Conservation (phyloP, 805 yeast genomes). For the Metschnikowia peoriensis region DNA sequence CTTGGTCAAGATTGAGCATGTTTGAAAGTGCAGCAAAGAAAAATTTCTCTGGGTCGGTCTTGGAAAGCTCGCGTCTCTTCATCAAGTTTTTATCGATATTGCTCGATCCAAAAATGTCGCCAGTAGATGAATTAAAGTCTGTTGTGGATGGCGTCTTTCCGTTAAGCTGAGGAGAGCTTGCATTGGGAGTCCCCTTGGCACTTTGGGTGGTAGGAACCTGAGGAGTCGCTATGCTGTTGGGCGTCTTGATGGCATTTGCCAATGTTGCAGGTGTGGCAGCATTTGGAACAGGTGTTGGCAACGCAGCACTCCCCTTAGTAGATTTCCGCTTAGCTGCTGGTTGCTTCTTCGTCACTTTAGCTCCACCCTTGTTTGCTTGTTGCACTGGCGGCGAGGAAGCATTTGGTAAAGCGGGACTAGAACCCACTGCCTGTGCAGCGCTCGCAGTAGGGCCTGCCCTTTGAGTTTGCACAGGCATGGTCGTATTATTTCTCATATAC, state of each 20-base stretch:
- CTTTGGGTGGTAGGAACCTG: constrained; percentile 36
- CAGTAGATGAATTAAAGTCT: constrained; percentile 14
- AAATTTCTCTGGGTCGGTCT: constrained; percentile 46
- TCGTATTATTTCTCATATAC: constrained; percentile 4
- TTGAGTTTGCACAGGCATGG: constrained; percentile 7
- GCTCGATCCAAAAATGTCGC: constrained; percentile 24
- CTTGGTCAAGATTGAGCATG: constrained; percentile 37
- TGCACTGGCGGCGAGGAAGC: constrained; percentile 11
- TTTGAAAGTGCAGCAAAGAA: constrained; percentile 52
- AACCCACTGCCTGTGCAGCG: constrained; percentile 6
- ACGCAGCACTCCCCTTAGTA: constrained; percentile 22
- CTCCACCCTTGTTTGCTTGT: constrained; percentile 21
- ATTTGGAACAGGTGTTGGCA: constrained; percentile 36
- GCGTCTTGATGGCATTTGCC: constrained; percentile 42
- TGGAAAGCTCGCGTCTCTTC: constrained; percentile 46
- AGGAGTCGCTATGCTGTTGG: constrained; percentile 43
- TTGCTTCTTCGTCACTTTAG: constrained; percentile 15
- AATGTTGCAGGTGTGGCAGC: constrained; percentile 40
- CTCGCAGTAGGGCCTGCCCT: constrained; percentile 6
- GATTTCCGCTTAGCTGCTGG: constrained; percentile 14
- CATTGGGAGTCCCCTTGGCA: constrained; percentile 42
- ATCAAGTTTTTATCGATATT: constrained; percentile 41
- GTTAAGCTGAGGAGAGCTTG: constrained; percentile 29
- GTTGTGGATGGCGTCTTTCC: neutral
- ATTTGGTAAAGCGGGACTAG: constrained; percentile 15